These are phyloP conservation scores for Cystobasidium pallidum DNA, from an alignment of 1,284 basidiomycete genomes.

Conservation along the genomic window DNA sequence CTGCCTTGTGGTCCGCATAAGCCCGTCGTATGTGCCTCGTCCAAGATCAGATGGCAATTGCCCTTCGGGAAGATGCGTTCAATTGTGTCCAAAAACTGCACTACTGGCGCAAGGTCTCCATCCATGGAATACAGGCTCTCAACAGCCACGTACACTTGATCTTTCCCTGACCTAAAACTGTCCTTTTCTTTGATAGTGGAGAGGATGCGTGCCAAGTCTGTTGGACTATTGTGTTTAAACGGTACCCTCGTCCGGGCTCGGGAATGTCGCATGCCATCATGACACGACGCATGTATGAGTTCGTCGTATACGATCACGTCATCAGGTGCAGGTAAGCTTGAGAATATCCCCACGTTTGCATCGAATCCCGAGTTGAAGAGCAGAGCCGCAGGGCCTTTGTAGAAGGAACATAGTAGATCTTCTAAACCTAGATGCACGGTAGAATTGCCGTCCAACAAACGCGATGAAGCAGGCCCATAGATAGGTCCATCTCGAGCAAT, in stretches of 20 bases:
- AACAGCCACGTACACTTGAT: constrained; percentile 68
- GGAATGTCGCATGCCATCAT: constrained; percentile 80
- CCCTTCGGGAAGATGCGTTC: constrained; percentile 65
- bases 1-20: constrained; percentile 67
- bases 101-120: constrained; percentile 80
- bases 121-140: constrained; percentile 96
- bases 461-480: constrained; percentile 81
- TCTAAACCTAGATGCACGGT: constrained; percentile 71
- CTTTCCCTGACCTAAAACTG: constrained; percentile 42
- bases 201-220: constrained; percentile 45
- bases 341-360: constrained; percentile 84
- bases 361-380: constrained; percentile 96
- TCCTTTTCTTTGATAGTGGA: constrained; percentile 39
- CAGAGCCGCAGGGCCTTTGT: constrained; percentile 67
- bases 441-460: constrained; percentile 80
- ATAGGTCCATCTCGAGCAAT: constrained; percentile 57
- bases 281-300: constrained; percentile 87
- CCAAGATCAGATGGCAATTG: constrained; percentile 74
- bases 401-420: constrained; percentile 67
- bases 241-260: constrained; percentile 61
- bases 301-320: constrained; percentile 85
- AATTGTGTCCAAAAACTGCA: constrained; percentile 66
- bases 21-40: constrained; percentile 89
- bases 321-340: constrained; percentile 73
- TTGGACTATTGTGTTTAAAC: constrained; percentile 77